phyloP scores from a whole-genome alignment of 306 rosid species.

The Dryas alaskensis region DNA sequence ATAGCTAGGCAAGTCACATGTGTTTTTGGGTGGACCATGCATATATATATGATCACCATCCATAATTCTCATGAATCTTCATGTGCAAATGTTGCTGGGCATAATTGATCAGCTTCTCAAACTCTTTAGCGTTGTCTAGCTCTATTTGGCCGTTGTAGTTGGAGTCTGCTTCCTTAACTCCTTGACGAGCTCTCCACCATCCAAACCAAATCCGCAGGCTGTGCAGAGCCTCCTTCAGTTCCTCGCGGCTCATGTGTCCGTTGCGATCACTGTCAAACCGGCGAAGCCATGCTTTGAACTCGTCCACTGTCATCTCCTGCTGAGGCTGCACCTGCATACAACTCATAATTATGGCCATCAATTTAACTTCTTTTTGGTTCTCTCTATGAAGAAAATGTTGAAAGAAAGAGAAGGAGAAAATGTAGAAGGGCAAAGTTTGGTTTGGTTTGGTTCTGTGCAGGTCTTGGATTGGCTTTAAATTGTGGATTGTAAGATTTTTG shows the following conservation, averaged over 20 bases:
- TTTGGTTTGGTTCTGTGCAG: neutral
- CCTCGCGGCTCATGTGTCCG: conserved; percentile 10
- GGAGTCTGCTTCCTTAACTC: conserved; percentile 7
- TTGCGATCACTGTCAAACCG: conserved; percentile 15
- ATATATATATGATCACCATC: conserved; percentile 10
- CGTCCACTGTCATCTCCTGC: conserved; percentile 24
- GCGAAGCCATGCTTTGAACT: conserved; percentile 20
- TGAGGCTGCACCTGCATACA: conserved; percentile 22
- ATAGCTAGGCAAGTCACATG: too few relatives aligned
- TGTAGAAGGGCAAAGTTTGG: neutral
- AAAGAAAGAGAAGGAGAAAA: neutral
- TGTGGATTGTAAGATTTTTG: neutral
- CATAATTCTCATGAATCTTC: conserved; percentile 13
- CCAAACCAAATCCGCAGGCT: conserved; percentile 22
- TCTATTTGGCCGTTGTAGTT: conserved; percentile 1
- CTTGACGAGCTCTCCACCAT: conserved; percentile 18
- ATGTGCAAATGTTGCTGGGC: conserved; percentile 19
- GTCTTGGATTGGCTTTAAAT: neutral
- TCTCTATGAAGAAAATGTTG: neutral
- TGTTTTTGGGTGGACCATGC: neutral
- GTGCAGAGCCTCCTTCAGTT: conserved; percentile 18
- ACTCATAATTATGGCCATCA: conserved; percentile 11
- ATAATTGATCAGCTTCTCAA: conserved; percentile 17
- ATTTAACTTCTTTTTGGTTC: neutral
- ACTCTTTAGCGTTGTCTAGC: conserved; percentile 10